Evolutionary conservation across 192 early-diverging fungal genomes (phyloP).

Genomic region (Linnemannia zychae): DNA sequence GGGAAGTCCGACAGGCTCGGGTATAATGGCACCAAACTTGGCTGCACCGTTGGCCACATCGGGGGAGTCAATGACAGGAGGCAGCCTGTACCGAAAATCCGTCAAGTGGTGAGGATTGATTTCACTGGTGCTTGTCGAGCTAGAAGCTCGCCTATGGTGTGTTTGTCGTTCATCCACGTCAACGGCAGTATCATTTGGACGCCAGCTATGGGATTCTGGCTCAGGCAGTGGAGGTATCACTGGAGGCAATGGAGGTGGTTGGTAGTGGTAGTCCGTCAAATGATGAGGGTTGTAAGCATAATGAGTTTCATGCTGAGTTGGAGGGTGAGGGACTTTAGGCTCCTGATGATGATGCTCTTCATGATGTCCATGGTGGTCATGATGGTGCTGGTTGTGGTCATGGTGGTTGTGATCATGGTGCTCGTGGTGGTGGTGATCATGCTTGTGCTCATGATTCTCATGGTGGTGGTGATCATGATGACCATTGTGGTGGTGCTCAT

Average conservation of each 20-base stretch:
- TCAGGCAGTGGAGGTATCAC: slow-evolving; percentile 40
- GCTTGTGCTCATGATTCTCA: background rate
- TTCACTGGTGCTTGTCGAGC: background rate
- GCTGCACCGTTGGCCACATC: slow-evolving; percentile 4
- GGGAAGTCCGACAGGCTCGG: slow-evolving; percentile 46
- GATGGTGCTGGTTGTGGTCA: background rate
- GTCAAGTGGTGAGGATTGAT: slow-evolving; percentile 50
- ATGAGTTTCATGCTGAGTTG: slow-evolving; percentile 10
- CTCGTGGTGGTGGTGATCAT: slow-evolving; percentile 5
- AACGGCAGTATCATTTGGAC: background rate
- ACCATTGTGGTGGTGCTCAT: slow-evolving; percentile 6
- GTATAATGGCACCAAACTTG: slow-evolving; percentile 39
- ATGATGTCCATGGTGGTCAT: slow-evolving; percentile 10
- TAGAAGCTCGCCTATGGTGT: slow-evolving; percentile 5
- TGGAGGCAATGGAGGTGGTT: slow-evolving; percentile 34
- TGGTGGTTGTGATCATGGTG: slow-evolving; percentile 9
- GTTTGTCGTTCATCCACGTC: slow-evolving; percentile 27
- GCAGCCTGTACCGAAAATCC: slow-evolving; percentile 44
- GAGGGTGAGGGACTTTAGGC: background rate
- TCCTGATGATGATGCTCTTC: slow-evolving; percentile 31
- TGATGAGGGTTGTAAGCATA: slow-evolving; percentile 46
- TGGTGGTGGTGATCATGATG: slow-evolving; percentile 19
- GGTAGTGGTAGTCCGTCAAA: slow-evolving; percentile 53
- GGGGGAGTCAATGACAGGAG: slow-evolving; percentile 15
- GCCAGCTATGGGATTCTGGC: slow-evolving; percentile 25